Base-by-base conservation (phyloP, 441 rosid species). In the Populus hybrid region DNA sequence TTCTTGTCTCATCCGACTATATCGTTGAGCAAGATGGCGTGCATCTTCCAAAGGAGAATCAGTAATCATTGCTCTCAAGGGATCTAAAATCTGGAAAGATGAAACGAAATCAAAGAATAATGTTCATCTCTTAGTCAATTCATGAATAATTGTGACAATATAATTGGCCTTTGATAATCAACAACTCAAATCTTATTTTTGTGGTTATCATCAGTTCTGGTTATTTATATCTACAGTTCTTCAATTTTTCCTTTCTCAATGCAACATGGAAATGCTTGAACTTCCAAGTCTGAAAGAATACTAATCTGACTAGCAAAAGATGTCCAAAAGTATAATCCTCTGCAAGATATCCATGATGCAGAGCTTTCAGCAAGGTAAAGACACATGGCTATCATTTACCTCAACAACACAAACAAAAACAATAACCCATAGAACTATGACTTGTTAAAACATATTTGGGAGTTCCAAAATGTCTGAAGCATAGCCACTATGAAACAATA, bases 1-100 rank as follows among this genome's bases (percentile, higher is more conserved):
- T 84, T 93, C 99, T 87, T 93, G 97, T 82, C 98, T 91, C 99
- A 95, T 92, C 68, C 97, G 94, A 84, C 94, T 92, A 79, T 93
- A 93, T 68, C 95, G 96, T 84, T 95, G 98, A 69, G 97, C 97
- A 59, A 95, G 93, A 89, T 90, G 97, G 53, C 99, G 97, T 46
- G 98, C 98, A 80, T 95, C 99, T 84, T 95, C 97, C 76, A 95
- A 78, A 73, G 96, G 93, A 80, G 95, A 66, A 79, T 95, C 95
- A 5, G 34, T 81, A 28, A 84, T 77, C 97, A 93, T 95, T 83
- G 99, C 93, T 82, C 97, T 94, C 75, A 95, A 79, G 73, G 98
- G 98, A 87, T 95, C 99, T 83, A 92, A 84, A 59, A 95, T 87
- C 98, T 94, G 83, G 19, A 80, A 19, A 3, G 72, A 85, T 42